Conservation (phyloP, 164 flowering plant genomes). For the Amborella trichopoda region DNA sequence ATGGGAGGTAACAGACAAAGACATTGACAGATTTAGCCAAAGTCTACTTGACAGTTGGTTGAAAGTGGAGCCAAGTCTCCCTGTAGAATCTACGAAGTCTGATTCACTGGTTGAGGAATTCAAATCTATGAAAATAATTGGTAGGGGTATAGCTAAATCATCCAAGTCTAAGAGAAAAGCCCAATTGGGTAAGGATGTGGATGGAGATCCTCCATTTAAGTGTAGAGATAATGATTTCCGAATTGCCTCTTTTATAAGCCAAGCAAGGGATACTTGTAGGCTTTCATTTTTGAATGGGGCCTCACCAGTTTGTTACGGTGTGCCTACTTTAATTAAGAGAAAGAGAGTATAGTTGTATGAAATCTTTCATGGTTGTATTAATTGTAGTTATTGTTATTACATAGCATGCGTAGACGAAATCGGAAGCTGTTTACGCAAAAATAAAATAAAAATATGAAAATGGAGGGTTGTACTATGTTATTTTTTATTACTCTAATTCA, state of each 20-base stretch:
- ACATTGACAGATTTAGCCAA: conserved; percentile 80
- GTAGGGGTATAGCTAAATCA: conserved; percentile 9
- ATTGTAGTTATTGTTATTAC: too few species aligned
- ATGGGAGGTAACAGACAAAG: conserved; percentile 97
- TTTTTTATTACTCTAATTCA: too few species aligned
- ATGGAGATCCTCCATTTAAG: not conserved
- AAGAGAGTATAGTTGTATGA: conserved; percentile 21
- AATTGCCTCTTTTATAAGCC: conserved; percentile 67
- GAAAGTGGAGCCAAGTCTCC: conserved; percentile 34
- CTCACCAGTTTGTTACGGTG: conserved; percentile 93
- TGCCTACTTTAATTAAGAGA: conserved; percentile 70
- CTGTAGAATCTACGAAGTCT: conserved; percentile 18
- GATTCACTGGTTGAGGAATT: conserved; percentile 24
- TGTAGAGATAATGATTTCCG: conserved; percentile 10
- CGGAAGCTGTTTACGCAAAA: too few species aligned
- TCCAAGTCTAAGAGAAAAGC: conserved; percentile 18
- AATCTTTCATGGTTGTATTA: too few species aligned
- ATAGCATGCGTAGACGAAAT: too few species aligned
- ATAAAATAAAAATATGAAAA: too few species aligned
- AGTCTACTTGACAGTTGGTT: conserved; percentile 73
- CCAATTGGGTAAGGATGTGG: conserved; percentile 17
- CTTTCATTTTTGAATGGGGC: conserved; percentile 81
- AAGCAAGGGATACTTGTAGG: conserved; percentile 71
- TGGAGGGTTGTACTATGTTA: too few species aligned
- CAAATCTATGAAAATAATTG: conserved; percentile 21